phyloP scores from a whole-genome alignment of 2,329 filamentous ascomycete genomes.

The Phyllosticta paracitricarpa region DNA sequence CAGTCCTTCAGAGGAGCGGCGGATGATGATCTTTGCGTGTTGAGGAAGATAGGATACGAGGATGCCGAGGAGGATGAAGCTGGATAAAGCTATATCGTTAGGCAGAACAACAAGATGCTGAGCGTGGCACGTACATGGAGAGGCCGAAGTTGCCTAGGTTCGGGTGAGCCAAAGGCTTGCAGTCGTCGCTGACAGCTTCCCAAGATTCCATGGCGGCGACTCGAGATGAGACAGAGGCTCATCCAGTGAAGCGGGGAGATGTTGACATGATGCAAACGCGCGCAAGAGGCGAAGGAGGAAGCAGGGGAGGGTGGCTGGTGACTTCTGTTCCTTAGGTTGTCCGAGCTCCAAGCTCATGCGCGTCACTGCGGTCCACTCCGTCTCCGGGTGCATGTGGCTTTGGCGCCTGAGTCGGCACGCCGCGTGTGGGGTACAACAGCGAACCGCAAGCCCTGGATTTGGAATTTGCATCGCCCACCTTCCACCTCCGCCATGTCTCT shows the following conservation, averaged over 20 bases:
- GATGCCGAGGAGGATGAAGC: conserved; percentile 75
- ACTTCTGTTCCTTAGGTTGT: not conserved
- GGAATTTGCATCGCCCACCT: not conserved
- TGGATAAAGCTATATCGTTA: conserved; percentile 19
- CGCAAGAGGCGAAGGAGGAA: not conserved
- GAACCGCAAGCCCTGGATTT: conserved; percentile 8
- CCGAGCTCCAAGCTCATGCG: conserved; percentile 5
- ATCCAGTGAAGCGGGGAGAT: not conserved
- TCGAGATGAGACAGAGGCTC: not conserved
- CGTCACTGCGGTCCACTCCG: not conserved
- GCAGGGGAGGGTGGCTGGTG: not conserved
- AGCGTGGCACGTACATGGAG: conserved; percentile 37
- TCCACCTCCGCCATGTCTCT: conserved; percentile 1
- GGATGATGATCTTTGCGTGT: conserved; percentile 79
- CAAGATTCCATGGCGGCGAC: conserved; percentile 1
- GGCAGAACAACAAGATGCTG: conserved; percentile 3
- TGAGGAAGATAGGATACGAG: conserved; percentile 90
- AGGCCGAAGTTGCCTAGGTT: conserved; percentile 43
- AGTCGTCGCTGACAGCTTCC: conserved; percentile 24
- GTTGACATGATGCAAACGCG: not conserved
- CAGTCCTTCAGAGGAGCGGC: conserved; percentile 83
- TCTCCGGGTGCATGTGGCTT: no score
- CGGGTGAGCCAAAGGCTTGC: conserved; percentile 42
- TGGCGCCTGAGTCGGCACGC: not conserved
- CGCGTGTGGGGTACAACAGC: conserved; percentile 3